phyloP scores from a whole-genome alignment of 2,329 filamentous ascomycete species.

The Alternaria tenuissima region DNA sequence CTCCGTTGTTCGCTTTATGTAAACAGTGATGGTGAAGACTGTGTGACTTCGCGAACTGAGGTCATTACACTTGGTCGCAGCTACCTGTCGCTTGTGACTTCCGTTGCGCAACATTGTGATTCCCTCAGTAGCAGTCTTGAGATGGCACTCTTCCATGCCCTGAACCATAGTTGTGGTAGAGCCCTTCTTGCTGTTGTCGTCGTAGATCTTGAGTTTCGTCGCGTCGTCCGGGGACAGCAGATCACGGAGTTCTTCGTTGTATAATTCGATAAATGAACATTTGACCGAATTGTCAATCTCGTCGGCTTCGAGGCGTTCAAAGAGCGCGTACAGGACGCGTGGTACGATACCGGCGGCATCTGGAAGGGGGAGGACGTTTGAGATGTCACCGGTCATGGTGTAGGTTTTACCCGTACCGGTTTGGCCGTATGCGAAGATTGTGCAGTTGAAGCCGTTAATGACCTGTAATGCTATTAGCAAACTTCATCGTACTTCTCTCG shows the following conservation, averaged over 20 bases:
- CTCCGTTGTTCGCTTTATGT: constrained; percentile 81
- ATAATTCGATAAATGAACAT: constrained; percentile 97
- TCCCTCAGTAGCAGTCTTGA: constrained; percentile 82
- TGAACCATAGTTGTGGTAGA: constrained; percentile 87
- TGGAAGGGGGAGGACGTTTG: constrained; percentile 84
- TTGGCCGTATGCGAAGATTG: constrained; percentile 97
- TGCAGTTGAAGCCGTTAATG: constrained; percentile 94
- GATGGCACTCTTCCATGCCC: constrained; percentile 96
- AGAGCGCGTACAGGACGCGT: constrained; percentile 84
- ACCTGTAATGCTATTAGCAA: constrained; percentile 65
- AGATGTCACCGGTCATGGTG: constrained; percentile 99
- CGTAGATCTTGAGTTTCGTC: constrained; percentile 92
- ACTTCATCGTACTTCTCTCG: too few relatives aligned
- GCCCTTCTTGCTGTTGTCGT: constrained; percentile 85
- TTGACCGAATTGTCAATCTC: constrained; percentile 88
- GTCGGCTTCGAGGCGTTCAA: constrained; percentile 81
- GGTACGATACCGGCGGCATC: constrained; percentile 96
- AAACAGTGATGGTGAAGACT: constrained; percentile 93
- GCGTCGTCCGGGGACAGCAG: constrained; percentile 82
- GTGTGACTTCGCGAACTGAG: constrained; percentile 97
- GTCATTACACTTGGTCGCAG: constrained; percentile 99
- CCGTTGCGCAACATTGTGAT: constrained; percentile 89
- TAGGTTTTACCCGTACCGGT: constrained; percentile 99
- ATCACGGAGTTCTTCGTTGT: constrained; percentile 96
- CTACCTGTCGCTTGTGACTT: constrained; percentile 95